These are phyloP conservation scores for Psidium guajava DNA, from an alignment of 345 rosid species.

Conservation along the genomic window DNA sequence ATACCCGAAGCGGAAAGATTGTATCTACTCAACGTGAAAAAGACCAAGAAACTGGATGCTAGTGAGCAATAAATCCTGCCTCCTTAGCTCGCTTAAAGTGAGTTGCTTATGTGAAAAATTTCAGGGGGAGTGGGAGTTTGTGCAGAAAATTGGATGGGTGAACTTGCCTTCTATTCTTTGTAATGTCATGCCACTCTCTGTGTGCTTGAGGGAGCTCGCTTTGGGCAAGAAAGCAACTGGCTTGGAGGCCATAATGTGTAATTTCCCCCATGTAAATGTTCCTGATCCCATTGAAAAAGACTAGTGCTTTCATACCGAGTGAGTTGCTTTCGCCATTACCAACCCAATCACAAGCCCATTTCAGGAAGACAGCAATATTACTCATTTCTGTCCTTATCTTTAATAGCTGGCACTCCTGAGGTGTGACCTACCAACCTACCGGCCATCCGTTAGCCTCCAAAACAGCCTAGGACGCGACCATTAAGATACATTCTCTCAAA, in stretches of 20 bases:
- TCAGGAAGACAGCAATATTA: not conserved
- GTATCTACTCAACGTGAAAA: slow-evolving; percentile 48
- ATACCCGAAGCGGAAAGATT: slow-evolving; percentile 59
- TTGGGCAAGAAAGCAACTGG: not conserved
- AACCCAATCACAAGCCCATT: not conserved
- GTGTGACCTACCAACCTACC: not conserved
- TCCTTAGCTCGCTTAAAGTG: not conserved
- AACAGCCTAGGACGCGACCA: not conserved
- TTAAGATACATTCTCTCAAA: not conserved
- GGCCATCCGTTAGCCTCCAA: not conserved
- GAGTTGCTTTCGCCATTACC: no score
- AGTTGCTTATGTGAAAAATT: not conserved
- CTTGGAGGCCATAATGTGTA: not conserved
- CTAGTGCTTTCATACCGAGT: not conserved
- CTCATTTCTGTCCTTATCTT: not conserved
- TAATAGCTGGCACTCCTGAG: not conserved
- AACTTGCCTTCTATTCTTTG: not conserved
- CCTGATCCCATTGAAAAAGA: not conserved
- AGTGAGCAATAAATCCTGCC: slow-evolving; percentile 10
- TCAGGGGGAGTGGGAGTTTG: no score
- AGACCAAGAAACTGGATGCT: slow-evolving; percentile 20
- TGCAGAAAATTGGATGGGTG: no score
- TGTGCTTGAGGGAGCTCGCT: not conserved
- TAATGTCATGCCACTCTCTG: not conserved
- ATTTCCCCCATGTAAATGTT: not conserved